Percentiles rank a stretch among this genome's conserved stretches.
These are phyloP conservation scores for Petunia hybrid DNA, from an alignment of 305 asterid species.

Conservation along the genomic window DNA sequence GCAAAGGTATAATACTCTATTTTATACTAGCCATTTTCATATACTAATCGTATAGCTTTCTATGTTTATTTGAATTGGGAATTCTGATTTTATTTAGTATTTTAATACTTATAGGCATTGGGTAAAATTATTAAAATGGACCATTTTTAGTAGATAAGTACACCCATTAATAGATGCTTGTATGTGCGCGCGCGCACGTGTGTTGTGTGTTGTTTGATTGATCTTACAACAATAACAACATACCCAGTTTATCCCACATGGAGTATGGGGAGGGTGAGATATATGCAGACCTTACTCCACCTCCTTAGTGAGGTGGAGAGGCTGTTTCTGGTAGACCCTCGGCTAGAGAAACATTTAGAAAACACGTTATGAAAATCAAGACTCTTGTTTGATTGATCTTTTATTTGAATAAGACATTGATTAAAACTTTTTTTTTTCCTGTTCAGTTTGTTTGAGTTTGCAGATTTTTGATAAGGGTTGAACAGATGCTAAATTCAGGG, in stretches of 20 bases:
- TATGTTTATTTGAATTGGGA: neutral
- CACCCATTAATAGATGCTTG: neutral
- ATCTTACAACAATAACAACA: too few relatives aligned
- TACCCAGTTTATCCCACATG: too few relatives aligned
- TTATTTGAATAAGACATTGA: neutral
- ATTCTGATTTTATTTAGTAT: neutral
- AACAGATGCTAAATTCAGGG: neutral
- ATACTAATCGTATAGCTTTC: too few relatives aligned
- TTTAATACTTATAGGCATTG: neutral
- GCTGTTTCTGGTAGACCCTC: too few relatives aligned
- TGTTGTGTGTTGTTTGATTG: too few relatives aligned
- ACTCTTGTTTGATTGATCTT: neutral
- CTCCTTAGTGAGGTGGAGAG: too few relatives aligned
- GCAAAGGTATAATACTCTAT: neutral
- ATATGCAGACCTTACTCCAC: too few relatives aligned
- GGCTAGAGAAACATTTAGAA: too few relatives aligned
- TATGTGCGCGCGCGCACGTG: too few relatives aligned
- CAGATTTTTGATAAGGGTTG: neutral
- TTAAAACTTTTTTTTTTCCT: slow-evolving; percentile 2
- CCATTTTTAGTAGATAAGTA: neutral
- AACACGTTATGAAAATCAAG: too few relatives aligned
- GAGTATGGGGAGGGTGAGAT: too few relatives aligned
- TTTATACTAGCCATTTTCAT: too few relatives aligned
- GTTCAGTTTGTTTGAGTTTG: neutral
- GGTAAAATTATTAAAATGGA: neutral